Conservation (phyloP, 2,329 filamentous ascomycete genomes). For the Camillea tinctor region DNA sequence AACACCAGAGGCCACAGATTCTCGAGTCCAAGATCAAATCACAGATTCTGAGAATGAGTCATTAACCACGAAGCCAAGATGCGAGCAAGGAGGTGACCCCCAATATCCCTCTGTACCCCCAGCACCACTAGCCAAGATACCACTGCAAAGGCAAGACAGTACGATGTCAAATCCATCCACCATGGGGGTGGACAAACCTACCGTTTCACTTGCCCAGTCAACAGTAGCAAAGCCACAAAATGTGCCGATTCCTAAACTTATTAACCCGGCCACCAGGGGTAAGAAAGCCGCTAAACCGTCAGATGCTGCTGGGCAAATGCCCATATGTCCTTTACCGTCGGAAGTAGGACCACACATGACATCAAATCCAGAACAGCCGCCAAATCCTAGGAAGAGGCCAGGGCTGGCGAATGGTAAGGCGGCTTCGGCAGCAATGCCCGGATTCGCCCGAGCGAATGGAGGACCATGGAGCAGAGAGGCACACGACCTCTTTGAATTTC, state of each 20-base stretch:
- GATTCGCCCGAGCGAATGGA: constrained; percentile 50
- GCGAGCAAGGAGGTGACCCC: not conserved
- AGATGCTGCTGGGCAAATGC: constrained; percentile 49
- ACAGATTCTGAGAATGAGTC: not conserved
- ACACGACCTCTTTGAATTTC: constrained; percentile 62
- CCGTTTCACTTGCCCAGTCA: not conserved
- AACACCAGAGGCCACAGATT: not conserved
- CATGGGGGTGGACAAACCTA: not conserved
- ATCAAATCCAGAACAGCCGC: constrained; percentile 2
- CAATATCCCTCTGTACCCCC: not conserved
- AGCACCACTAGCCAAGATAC: not conserved
- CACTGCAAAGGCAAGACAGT: not conserved
- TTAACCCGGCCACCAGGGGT: constrained; percentile 52
- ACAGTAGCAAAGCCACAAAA: constrained; percentile 3
- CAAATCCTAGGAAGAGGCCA: constrained; percentile 7
- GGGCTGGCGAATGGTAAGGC: constrained; percentile 8
- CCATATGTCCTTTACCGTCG: constrained; percentile 35
- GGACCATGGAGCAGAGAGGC: constrained; percentile 71
- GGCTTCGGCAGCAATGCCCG: constrained; percentile 33
- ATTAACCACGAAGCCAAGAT: not conserved
- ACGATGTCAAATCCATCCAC: not conserved
- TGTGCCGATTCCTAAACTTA: constrained; percentile 26
- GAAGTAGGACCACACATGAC: constrained; percentile 8
- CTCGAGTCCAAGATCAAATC: not conserved
- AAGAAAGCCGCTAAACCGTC: constrained; percentile 52